Evolutionary conservation across 768 basidiomycete species (phyloP), one percentile per base, ranked within the genome.

Genomic region (Heimioporus sp.): DNA sequence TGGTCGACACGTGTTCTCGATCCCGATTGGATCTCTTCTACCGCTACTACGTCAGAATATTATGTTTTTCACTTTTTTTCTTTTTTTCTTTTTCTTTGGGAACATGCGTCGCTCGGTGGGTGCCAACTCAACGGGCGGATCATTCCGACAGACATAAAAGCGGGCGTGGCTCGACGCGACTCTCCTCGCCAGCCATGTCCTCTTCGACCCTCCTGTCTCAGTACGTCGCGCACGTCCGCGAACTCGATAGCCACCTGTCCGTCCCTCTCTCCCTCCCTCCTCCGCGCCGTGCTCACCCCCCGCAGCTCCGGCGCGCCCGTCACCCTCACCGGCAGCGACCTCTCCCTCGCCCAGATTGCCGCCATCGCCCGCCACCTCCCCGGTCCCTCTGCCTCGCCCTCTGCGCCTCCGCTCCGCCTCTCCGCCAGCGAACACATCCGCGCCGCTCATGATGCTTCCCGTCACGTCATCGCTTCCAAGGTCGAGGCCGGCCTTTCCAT

Each of bases 271-370:
- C 30, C 7, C 37, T 46, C 45, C 11, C 24, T 10, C 28, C 48
- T 15, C 36, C 32, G 9, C 17, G 28, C 36, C 32, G 9, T n/a
- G 28, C 53, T 56, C 34, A 61, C 47, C 47, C 19, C 21, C 15
- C 34, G 3, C 43, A 90, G 89, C 65, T 71, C 75, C 31, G 90
- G 90, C 19, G 77, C 76, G 43, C 68, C 82, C 9, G 77, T 92
- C 50, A 61, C 77, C 13, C 73, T 93, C 42, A 82, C 87, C 50
- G 92, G 92, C 8, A 75, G 86, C 53, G 78, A 69, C 13, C 79
- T 94, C 32, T 81, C 90, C 1, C 82, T 93, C 48, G 79, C 88
- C 4, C 87, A 87, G 46, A 82, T 94, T 12, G 77, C 85, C n/a
- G 90, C 89, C 10, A 76, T 83, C 7, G 82, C 92, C 0, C 80